Evolutionary conservation across 768 basidiomycete genomes (phyloP).

Genomic region (Leucosporidium scottii): DNA sequence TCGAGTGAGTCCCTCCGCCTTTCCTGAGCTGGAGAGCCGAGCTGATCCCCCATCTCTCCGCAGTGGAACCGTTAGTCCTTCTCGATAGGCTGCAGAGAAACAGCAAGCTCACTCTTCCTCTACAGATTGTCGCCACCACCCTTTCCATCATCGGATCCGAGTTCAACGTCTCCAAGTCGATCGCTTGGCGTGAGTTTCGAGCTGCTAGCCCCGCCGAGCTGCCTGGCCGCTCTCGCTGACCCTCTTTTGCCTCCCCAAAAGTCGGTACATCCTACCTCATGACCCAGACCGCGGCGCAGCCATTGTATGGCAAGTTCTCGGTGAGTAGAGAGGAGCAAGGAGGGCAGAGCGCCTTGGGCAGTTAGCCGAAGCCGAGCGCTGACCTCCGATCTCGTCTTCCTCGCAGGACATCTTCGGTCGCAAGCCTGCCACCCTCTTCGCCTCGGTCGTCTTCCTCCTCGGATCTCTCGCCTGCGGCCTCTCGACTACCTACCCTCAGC

Average conservation of each 20-base stretch:
- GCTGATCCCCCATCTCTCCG: background rate
- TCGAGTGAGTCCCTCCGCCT: constrained; percentile 5
- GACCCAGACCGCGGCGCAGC: constrained; percentile 28
- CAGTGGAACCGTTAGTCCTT: constrained; percentile 3
- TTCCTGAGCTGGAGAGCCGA: background rate
- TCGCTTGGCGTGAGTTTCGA: constrained; percentile 18
- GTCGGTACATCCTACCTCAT: constrained; percentile 32
- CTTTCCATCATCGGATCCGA: constrained; percentile 23
- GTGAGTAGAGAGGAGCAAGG: background rate
- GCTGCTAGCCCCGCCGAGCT: background rate
- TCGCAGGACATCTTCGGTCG: constrained; percentile 26
- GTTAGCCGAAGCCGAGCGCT: no score
- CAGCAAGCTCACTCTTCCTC: background rate
- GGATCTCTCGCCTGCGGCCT: constrained; percentile 31
- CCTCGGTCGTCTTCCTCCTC: constrained; percentile 30
- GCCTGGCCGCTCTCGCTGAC: background rate
- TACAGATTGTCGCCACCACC: constrained; percentile 14
- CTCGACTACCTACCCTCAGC: constrained; percentile 26
- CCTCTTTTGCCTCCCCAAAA: background rate
- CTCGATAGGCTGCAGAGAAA: background rate
- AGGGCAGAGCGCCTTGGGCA: no score
- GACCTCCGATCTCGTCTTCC: background rate
- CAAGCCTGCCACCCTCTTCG: constrained; percentile 30
- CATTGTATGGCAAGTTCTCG: constrained; percentile 17
- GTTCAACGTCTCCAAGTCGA: constrained; percentile 23